Conservation (phyloP, 495 filamentous ascomycete species). For the Penicillium cataractarum region DNA sequence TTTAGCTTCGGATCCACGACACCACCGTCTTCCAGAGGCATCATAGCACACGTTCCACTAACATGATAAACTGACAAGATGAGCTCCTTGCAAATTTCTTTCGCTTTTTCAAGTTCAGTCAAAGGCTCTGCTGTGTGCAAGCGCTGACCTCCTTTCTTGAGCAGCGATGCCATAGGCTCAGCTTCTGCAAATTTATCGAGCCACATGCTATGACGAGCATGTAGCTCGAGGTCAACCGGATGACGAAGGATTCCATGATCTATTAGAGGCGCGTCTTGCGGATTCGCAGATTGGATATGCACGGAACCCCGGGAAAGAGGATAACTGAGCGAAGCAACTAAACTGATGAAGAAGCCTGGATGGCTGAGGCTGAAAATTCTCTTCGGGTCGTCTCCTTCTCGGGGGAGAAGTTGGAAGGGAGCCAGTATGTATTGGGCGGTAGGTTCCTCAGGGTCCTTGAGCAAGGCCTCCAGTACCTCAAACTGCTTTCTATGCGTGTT, state of each 20-base stretch:
- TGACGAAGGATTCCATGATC: constrained; percentile 31
- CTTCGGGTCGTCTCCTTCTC: constrained; percentile 8
- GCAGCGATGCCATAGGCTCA: constrained; percentile 37
- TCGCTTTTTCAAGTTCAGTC: constrained; percentile 14
- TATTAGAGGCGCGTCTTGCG: constrained; percentile 14
- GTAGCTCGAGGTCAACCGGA: constrained; percentile 34
- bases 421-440: constrained; percentile 25
- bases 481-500: constrained; percentile 11
- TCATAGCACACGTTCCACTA: constrained; percentile 51
- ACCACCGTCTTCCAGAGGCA: constrained; percentile 52
- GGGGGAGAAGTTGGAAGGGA: constrained; percentile 21
- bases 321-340: constrained; percentile 17
- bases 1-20: constrained; percentile 38
- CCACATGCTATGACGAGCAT: constrained; percentile 28
- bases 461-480: constrained; percentile 10
- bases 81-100: constrained; percentile 16
- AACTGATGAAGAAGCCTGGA: constrained; percentile 50
- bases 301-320: constrained; percentile 31
- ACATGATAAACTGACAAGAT: constrained; percentile 40
- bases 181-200: constrained; percentile 34
- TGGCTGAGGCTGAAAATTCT: constrained; percentile 17
- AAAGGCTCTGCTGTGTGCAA: constrained; percentile 13
- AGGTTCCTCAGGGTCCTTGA: constrained; percentile 19
- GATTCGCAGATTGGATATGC: constrained; percentile 23
- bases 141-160: constrained; percentile 13